Evolutionary conservation across 441 rosid genomes (phyloP), one percentile per base, ranked within the genome.

Genomic region (Euphorbia celastroides): DNA sequence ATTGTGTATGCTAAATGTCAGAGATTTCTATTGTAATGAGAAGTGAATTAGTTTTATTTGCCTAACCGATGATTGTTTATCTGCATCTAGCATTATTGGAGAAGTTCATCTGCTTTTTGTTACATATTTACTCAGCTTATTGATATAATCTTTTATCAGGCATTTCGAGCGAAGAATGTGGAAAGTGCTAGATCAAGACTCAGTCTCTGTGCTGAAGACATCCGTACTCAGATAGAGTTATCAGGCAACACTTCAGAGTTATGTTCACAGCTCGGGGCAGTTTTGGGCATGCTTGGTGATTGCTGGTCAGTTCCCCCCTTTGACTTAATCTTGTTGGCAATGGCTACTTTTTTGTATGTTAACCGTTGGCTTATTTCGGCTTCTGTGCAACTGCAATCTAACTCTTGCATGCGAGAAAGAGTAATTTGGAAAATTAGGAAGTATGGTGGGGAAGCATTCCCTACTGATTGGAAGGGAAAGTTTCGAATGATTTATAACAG

Each of bases 221-320:
- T 94, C 63, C 79, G 85, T 46, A 83, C 75, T 69, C 94, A 90
- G 81, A 75, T 92, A 71, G 87, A 79, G 71, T 79, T 71, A 77
- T 73, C 67, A 36, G 97, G 97, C 28, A 82, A 76, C 76, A 86
- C 94, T 23, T 76, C 96, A 38, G 97, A 92, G 71, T 70, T 94
- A 70, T 88, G 97, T 74, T 90, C 99, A 46, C 99, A 92, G 86
- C 94, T 94, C 63, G 99, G 99, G 54, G 98, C 97, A 50, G 98
- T 94, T 61, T 84, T 94, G 54, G 99, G 99, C 13, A 89, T 92
- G 96, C 99, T 92, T 52, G 98, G 99, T 42, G 99, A 94, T 75
- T 94, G 98, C 92, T 84, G 99, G 99, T 89, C 66, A 51, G 82
- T 72, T 61, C 54, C 69, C 64, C 58, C 69, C 69, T 52, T 57